A percentile compares a stretch with the other conserved stretches of the same genome.
Conservation (phyloP, 768 basidiomycete genomes). For the Pulveroboletus frians region DNA sequence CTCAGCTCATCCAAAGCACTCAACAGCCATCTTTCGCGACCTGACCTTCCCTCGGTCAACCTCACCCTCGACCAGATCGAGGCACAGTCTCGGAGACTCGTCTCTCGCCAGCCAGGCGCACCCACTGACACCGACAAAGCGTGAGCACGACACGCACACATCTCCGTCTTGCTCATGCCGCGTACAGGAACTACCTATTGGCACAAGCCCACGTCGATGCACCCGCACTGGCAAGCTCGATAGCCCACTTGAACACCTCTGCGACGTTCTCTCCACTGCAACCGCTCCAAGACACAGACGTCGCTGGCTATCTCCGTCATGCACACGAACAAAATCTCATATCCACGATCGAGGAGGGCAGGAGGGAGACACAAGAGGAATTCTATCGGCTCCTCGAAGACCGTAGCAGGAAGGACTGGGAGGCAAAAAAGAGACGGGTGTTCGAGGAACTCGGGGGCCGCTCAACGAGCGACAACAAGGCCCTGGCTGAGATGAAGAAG, state of each 20-base stretch:
- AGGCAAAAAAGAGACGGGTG: constrained; percentile 81
- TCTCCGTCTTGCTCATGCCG: constrained; percentile 7
- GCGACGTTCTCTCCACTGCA: constrained; percentile 87
- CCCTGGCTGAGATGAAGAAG: constrained; percentile 57
- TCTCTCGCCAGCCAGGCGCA: constrained; percentile 61
- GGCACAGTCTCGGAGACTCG: constrained; percentile 81
- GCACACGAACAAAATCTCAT: constrained; percentile 94
- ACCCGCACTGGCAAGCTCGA: constrained; percentile 76
- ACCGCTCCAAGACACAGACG: constrained; percentile 90
- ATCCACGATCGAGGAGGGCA: constrained; percentile 86
- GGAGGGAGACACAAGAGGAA: constrained; percentile 77
- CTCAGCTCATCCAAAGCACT: constrained; percentile 67
- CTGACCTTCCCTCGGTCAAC: constrained; percentile 82
- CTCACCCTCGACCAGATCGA: constrained; percentile 95
- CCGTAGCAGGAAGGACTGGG: constrained; percentile 77
- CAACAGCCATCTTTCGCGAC: constrained; percentile 69
- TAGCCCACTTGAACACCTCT: constrained; percentile 76
- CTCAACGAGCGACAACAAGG: constrained; percentile 48
- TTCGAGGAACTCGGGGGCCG: constrained; percentile 86
- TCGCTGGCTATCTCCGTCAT: constrained; percentile 90
- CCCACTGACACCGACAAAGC: constrained; percentile 68
- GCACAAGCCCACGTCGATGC: constrained; percentile 94
- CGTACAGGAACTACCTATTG: constrained; percentile 75
- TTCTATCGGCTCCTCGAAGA: constrained; percentile 81
- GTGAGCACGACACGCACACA: constrained; percentile 37